A percentile compares a stretch with the other conserved stretches of the same genome.
phyloP scores from a whole-genome alignment of 1,284 basidiomycete genomes.

The Cystobasidium pallidum region DNA sequence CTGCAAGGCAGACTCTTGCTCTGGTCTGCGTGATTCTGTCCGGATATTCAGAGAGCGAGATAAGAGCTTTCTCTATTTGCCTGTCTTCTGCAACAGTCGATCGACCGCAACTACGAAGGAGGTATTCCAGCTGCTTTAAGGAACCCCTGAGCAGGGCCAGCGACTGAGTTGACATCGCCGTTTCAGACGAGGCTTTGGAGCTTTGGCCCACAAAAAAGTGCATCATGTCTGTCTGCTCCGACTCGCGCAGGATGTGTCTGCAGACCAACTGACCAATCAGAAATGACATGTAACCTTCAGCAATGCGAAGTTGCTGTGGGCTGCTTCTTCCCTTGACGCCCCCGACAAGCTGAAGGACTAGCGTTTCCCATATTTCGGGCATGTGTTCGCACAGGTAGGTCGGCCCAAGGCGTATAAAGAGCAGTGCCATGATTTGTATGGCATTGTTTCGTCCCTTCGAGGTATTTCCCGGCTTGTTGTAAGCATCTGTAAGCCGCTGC shows the following conservation, averaged over 20 bases:
- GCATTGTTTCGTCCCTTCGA: constrained; percentile 6
- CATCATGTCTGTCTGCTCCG: not conserved
- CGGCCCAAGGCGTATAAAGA: not conserved
- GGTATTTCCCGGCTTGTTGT: not conserved
- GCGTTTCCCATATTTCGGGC: not conserved
- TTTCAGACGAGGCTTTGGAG: not conserved
- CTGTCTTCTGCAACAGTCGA: not conserved
- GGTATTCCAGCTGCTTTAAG: not conserved
- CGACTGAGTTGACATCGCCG: not conserved
- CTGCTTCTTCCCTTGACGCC: not conserved
- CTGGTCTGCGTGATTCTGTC: not conserved
- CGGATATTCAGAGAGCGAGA: not conserved
- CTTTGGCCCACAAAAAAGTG: not conserved
- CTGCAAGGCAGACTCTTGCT: not conserved
- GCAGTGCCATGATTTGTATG: constrained; percentile 9
- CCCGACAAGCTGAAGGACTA: not conserved
- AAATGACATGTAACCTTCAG: constrained; percentile 14
- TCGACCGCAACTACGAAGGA: not conserved
- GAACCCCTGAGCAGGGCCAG: not conserved
- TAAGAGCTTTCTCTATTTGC: not conserved
- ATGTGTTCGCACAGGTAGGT: constrained; percentile 11
- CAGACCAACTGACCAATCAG: constrained; percentile 16
- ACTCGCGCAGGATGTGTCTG: constrained; percentile 8
- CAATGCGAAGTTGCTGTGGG: not conserved
- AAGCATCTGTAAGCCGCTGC: constrained; percentile 16